Percentiles rank a stretch among this genome's conserved stretches.
phyloP scores from a whole-genome alignment of 108 stramenopile species.

The Cyclotella cryptica region DNA sequence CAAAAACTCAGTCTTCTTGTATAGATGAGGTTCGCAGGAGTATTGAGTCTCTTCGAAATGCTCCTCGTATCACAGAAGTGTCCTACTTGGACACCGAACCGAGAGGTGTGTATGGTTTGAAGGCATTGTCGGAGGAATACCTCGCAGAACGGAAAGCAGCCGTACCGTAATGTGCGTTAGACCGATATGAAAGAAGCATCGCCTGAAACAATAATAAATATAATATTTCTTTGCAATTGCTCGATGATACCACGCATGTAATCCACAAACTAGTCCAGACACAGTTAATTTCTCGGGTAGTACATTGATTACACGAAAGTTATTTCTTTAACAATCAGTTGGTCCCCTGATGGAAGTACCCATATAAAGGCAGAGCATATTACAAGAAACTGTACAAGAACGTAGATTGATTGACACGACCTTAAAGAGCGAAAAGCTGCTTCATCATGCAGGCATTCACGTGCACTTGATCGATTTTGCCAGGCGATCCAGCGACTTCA shows the following conservation, averaged over 20 bases:
- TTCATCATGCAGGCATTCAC: conserved; percentile 53
- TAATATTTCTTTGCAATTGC: too few species aligned
- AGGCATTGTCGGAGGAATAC: conserved; percentile 63
- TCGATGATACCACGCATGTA: too few species aligned
- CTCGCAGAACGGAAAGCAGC: conserved; percentile 5
- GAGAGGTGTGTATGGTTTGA: conserved; percentile 88
- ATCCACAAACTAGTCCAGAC: too few species aligned
- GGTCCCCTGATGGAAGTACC: too few species aligned
- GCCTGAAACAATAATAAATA: too few species aligned
- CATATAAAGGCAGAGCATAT: too few species aligned
- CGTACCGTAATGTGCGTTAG: neutral
- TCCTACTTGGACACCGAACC: conserved; percentile 84
- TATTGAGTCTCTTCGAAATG: conserved; percentile 48
- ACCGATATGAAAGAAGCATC: too few species aligned
- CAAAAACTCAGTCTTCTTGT: conserved; percentile 42
- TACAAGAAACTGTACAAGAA: too few species aligned
- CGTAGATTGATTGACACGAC: too few species aligned
- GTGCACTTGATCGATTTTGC: conserved; percentile 63
- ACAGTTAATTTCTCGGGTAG: too few species aligned
- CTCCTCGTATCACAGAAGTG: conserved; percentile 69
- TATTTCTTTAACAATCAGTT: too few species aligned
- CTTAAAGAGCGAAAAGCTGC: conserved; percentile 16
- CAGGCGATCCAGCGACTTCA: conserved; percentile 42
- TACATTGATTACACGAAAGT: too few species aligned
- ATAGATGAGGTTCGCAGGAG: conserved; percentile 27